Conservation (phyloP, 345 rosid genomes). For the Rhizophora mangle region DNA sequence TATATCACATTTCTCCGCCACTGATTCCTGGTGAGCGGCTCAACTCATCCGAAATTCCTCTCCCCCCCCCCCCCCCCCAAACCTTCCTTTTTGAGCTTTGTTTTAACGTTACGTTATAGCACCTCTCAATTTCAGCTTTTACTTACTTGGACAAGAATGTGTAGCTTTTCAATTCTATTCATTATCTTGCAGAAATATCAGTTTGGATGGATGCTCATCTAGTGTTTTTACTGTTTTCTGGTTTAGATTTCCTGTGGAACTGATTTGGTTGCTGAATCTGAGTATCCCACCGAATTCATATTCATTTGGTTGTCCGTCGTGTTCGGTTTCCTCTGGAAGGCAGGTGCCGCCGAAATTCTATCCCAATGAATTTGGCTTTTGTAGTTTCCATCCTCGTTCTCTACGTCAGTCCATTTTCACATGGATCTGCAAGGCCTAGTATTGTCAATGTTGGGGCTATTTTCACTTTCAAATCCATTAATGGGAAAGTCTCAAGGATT, state of each 20-base stretch:
- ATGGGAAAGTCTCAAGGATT: slow-evolving; percentile 53
- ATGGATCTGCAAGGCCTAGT: slow-evolving; percentile 34
- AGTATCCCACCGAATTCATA: background rate
- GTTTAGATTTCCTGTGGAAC: background rate
- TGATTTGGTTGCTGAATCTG: background rate
- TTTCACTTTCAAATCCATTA: slow-evolving; percentile 39
- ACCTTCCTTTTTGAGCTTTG: too few relatives aligned
- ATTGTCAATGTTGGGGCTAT: slow-evolving; percentile 65
- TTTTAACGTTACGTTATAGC: background rate
- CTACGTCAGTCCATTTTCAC: slow-evolving; percentile 31
- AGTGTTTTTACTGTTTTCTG: background rate
- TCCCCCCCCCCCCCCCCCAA: background rate
- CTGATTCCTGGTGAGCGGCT: slow-evolving; percentile 3
- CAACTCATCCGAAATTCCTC: background rate
- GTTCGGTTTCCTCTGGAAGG: slow-evolving; percentile 9
- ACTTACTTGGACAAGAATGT: background rate
- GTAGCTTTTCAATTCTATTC: background rate
- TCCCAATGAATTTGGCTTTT: slow-evolving; percentile 46
- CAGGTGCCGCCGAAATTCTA: slow-evolving; percentile 29
- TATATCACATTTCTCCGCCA: slow-evolving; percentile 21
- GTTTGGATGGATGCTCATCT: background rate
- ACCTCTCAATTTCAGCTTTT: too few relatives aligned
- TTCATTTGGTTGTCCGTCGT: background rate
- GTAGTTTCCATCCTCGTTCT: slow-evolving; percentile 36
- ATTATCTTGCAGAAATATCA: background rate